Evolutionary conservation across 768 basidiomycete genomes (phyloP), one percentile per base, ranked within the genome.

Genomic region (Auricularia auricula-judae): DNA sequence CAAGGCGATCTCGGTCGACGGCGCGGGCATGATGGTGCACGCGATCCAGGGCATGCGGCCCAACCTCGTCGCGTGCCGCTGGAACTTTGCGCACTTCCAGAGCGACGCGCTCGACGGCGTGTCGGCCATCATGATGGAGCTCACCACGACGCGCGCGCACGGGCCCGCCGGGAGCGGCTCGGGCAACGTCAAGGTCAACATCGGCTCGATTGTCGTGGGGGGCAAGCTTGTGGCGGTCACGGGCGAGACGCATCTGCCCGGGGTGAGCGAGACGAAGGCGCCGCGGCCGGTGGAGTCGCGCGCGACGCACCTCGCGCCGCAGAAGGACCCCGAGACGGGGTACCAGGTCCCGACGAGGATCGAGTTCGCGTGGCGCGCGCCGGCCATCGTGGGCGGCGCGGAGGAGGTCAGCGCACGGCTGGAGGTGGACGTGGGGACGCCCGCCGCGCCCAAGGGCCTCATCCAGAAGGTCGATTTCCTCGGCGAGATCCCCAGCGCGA

Each of bases 31-130:
- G 88, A 86, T 96, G 74, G 82, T 95, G 21, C 91, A 96, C 74
- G 96, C 96, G 56, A 97, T 98, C 73, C 96, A 98, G 73, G 97
- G 96, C 74, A 96, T 99, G 93, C 84, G 93, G 7, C 94, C 96
- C 61, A 91, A 99, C 76, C 82, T 93, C 64, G 85, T 97, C 70
- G 97, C 97, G 14, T 80, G 91, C 21, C 77, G 88, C 8, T 99
- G 97, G 97, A 98, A 98, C 78, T 99, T 98, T 77, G 87, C 80
- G 35, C 82, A 89, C 77, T 99, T 99, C 81, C 88, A 93, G 74
- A 89, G 89, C 71, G 78, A 84, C 33, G 81, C 85, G 61, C 47
- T 51, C 47, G 86, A 84, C 18, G 88, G 88, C 7, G 87, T 92
- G 7, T 86, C 92, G 63, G 92, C 93, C 10, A 79, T 97, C 43